Evolutionary conservation across 2,329 filamentous ascomycete genomes (phyloP), one percentile per base, ranked within the genome.

Genomic region (Arthrobotrys sphaeroides): DNA sequence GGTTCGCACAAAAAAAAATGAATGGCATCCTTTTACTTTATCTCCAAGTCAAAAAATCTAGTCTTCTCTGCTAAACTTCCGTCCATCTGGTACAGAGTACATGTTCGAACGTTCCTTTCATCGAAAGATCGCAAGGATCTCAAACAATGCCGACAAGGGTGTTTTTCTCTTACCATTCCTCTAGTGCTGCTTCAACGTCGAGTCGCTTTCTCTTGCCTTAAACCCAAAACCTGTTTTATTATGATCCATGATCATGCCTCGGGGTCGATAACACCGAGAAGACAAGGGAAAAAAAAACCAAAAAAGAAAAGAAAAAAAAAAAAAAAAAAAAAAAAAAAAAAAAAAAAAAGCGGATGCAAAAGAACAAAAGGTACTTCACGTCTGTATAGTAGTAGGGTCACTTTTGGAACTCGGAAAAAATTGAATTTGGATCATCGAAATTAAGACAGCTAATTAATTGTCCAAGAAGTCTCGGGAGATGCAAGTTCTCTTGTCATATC

Each of bases 221-320:
- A 68, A 31, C 42, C 20, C 65, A 43, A 66, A 68, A 49, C 24
- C 24, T 43, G 26, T 28, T 60, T 68, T 68, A 47, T 51, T 68
- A 57, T n/a, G n/a, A n/a, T 28, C 26, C 33, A 31, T n/a, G n/a
- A n/a, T n/a, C 22, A 28, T 49, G 7, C 12, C 31, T 5, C 51
- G 49, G 26, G 38, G 45, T 36, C 22, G 49, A 57, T 47, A 40
- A 33, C 40, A 13, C 18, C 40, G 36, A 47, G 43, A 66, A 53
- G 31, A 66, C 1, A 22, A n/a, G 16, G n/a, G 28, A 36, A 28
- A 38, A 38, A 38, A 43, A 43, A 43, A 28, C 7, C 31, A 31
- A 18, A 33, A 43, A 61, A 61, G 31, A 31, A 36, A 51, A 66
- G 12, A 38, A 33, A 24, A 22, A 24, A 62, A 18, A 43, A 43